Conservation (phyloP, 1,284 basidiomycete species). For the Cystobasidium pallidum region DNA sequence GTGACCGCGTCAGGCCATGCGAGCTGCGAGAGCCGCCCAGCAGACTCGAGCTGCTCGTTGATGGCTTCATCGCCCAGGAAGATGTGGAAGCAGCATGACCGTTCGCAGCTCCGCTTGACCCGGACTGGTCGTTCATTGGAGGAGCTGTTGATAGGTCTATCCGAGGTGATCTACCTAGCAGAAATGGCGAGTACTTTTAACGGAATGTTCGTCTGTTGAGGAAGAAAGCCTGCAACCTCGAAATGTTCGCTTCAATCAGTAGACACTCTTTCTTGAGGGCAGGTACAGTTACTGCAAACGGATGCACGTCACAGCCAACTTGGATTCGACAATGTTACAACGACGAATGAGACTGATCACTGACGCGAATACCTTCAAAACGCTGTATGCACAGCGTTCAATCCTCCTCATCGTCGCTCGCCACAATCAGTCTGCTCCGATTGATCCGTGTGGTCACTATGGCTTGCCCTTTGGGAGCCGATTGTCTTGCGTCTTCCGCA, state of each 20-base stretch:
- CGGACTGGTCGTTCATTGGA: slow-evolving; percentile 9
- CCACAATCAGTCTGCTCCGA: slow-evolving; percentile 19
- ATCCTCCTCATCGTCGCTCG: slow-evolving; percentile 40
- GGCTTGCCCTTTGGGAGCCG: slow-evolving; percentile 19
- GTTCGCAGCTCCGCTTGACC: slow-evolving; percentile 5
- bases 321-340: slow-evolving; percentile 17
- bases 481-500: background rate
- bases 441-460: slow-evolving; percentile 3
- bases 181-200: background rate
- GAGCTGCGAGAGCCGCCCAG: slow-evolving; percentile 19
- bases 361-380: background rate
- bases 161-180: background rate
- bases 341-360: slow-evolving; percentile 1
- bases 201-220: background rate
- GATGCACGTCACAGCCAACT: slow-evolving; percentile 18
- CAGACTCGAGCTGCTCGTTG: slow-evolving; percentile 34
- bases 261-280: background rate
- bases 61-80: slow-evolving; percentile 29
- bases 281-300: background rate
- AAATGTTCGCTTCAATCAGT: background rate
- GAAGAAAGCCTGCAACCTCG: background rate
- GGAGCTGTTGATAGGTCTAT: background rate
- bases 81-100: slow-evolving; percentile 1
- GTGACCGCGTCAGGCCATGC: slow-evolving; percentile 22
- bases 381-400: background rate